A percentile compares a stretch with the other conserved stretches of the same genome.
Evolutionary conservation across 2,329 filamentous ascomycete species (phyloP).

Genomic region (Sclerotinia subarctica): DNA sequence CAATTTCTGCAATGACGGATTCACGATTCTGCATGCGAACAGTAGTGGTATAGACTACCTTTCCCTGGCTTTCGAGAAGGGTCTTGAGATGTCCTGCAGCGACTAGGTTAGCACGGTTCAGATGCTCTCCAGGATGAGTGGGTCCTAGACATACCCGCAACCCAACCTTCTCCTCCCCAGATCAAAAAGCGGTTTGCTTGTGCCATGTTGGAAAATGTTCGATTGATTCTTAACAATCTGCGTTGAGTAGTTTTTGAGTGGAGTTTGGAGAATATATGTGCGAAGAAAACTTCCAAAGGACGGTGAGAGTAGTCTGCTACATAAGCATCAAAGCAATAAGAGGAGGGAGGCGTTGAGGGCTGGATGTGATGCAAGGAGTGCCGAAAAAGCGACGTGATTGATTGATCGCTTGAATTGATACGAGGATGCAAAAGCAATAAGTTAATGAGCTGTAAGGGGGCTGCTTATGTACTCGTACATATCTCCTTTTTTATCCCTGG

Average conservation of each 20-base stretch:
- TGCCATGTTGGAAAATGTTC: constrained; percentile 21
- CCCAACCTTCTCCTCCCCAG: constrained; percentile 61
- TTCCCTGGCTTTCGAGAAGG: constrained; percentile 55
- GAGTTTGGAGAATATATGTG: neutral
- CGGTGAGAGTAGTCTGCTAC: constrained; percentile 13
- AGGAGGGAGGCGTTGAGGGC: constrained; percentile 4
- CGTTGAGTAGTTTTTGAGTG: neutral
- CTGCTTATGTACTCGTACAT: neutral
- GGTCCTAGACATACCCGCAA: constrained; percentile 34
- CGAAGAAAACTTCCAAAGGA: constrained; percentile 1
- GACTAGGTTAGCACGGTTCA: constrained; percentile 16
- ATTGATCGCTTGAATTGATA: constrained; percentile 4
- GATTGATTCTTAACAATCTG: neutral
- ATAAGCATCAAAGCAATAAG: constrained; percentile 14
- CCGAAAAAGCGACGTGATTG: neutral
- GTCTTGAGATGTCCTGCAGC: constrained; percentile 52
- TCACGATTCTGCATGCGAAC: constrained; percentile 64
- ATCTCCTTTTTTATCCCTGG: constrained; percentile 7
- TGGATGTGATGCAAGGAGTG: constrained; percentile 19
- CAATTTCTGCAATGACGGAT: constrained; percentile 54
- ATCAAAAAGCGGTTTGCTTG: constrained; percentile 49
- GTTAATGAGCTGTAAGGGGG: constrained; percentile 3
- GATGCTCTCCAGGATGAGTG: neutral
- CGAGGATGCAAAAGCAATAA: neutral
- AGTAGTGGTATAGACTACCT: constrained; percentile 58